These are phyloP conservation scores for Nematodospora valgi DNA, from an alignment of 805 yeast species.

Conservation along the genomic window DNA sequence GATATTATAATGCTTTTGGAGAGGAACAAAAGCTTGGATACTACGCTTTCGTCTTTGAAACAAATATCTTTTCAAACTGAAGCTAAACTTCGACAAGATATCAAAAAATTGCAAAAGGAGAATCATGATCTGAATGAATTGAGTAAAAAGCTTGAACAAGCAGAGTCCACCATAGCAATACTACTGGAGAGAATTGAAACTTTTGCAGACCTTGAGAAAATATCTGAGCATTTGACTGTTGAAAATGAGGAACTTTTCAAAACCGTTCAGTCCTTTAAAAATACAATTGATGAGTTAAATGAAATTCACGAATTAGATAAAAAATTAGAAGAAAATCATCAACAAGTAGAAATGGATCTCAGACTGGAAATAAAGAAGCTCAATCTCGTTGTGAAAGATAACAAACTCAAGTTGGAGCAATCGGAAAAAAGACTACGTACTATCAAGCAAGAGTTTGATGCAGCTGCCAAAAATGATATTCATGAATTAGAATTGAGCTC, in stretches of 20 bases:
- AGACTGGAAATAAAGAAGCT: constrained; percentile 31
- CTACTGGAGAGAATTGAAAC: constrained; percentile 33
- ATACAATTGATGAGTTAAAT: constrained; percentile 42
- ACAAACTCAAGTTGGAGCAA: constrained; percentile 14
- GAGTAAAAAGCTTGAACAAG: constrained; percentile 22
- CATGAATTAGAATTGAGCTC: neutral
- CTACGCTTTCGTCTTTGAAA: constrained; percentile 35
- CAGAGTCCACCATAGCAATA: constrained; percentile 21
- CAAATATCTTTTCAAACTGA: constrained; percentile 24
- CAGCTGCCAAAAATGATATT: neutral
- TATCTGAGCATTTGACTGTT: constrained; percentile 30
- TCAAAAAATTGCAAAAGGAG: constrained; percentile 10
- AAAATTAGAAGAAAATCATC: constrained; percentile 46
- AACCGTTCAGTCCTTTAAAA: constrained; percentile 29
- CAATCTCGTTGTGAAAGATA: constrained; percentile 13
- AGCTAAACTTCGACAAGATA: constrained; percentile 16
- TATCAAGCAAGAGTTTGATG: neutral
- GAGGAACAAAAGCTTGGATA: constrained; percentile 38
- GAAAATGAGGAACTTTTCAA: constrained; percentile 35
- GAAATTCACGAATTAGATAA: constrained; percentile 49
- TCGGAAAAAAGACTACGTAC: constrained; percentile 19
- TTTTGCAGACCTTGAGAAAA: constrained; percentile 30
- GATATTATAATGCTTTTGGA: constrained; percentile 22
- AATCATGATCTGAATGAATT: constrained; percentile 19
- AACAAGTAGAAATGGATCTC: constrained; percentile 42